Conservation (phyloP, 176 grass and related monocot species). For the Oropetium thomaeum region DNA sequence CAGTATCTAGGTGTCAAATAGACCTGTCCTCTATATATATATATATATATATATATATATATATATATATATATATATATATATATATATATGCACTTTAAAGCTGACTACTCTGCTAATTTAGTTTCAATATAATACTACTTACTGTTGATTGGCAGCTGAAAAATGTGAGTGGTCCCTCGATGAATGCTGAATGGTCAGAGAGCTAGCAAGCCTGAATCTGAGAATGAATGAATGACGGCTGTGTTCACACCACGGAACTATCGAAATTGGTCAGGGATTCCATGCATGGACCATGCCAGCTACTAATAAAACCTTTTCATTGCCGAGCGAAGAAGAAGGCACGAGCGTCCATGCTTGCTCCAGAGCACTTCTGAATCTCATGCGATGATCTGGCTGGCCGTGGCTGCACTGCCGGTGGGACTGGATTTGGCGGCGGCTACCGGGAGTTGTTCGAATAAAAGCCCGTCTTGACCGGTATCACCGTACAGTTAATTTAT, state of each 20-base stretch:
- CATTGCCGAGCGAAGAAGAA: background rate
- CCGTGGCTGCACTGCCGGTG: background rate
- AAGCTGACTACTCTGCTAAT: background rate
- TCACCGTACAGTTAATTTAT: background rate
- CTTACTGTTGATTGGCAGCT: background rate
- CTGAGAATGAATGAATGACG: background rate
- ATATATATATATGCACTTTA: too few relatives aligned
- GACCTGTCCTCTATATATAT: too few relatives aligned
- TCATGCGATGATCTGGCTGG: background rate
- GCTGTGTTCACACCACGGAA: background rate
- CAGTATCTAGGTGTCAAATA: too few relatives aligned
- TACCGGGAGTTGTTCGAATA: background rate
- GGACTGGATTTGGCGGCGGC: background rate
- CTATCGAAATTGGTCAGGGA: background rate
- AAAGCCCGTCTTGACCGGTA: background rate
- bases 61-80: too few relatives aligned
- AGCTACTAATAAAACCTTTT: too few relatives aligned
- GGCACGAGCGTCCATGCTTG: slow-evolving; percentile 4
- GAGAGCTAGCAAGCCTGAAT: too few relatives aligned
- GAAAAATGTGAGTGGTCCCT: background rate
- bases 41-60: too few relatives aligned
- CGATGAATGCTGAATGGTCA: background rate
- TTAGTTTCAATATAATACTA: background rate
- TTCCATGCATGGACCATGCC: background rate
- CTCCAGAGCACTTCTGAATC: background rate